Percentiles rank a stretch among this genome's conserved stretches.
phyloP scores from a whole-genome alignment of 2,329 filamentous ascomycete genomes.

The Cordyceps sp. region DNA sequence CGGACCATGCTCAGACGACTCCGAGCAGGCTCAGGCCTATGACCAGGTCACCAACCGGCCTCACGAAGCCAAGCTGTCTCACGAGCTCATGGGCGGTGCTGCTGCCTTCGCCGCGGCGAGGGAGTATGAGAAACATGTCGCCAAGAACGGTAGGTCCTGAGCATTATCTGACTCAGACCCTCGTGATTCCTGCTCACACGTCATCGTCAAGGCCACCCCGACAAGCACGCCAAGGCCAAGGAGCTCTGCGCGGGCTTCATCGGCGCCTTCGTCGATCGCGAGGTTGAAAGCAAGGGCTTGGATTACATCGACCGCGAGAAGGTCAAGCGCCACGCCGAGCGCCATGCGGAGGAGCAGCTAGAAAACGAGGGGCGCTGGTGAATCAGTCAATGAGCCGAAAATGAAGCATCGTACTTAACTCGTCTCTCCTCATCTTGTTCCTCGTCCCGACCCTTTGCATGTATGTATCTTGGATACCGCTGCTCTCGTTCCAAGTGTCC shows the following conservation, averaged over 20 bases:
- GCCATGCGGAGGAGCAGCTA: slow-evolving; percentile 10
- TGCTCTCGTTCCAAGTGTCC: no score
- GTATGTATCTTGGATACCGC: no score
- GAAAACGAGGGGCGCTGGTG: neutral
- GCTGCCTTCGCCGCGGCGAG: slow-evolving; percentile 15
- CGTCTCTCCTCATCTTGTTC: no score
- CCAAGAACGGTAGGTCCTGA: slow-evolving; percentile 7
- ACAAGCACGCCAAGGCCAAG: slow-evolving; percentile 12
- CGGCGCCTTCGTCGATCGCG: slow-evolving; percentile 14
- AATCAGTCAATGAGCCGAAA: no score
- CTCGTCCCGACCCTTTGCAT: no score
- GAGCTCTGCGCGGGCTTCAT: slow-evolving; percentile 12
- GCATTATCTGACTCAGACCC: no score
- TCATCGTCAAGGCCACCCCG: slow-evolving; percentile 8
- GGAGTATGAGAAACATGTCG: slow-evolving; percentile 13
- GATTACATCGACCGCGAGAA: slow-evolving; percentile 11
- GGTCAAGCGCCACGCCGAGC: slow-evolving; percentile 12
- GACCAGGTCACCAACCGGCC: slow-evolving; percentile 8
- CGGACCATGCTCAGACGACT: slow-evolving; percentile 6
- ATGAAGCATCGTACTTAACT: no score
- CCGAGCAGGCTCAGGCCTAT: slow-evolving; percentile 8
- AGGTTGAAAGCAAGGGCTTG: slow-evolving; percentile 13
- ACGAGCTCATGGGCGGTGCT: slow-evolving; percentile 14
- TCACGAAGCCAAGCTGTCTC: slow-evolving; percentile 14
- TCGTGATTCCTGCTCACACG: no score